Evolutionary conservation across 1,284 basidiomycete species (phyloP).

Genomic region (Papiliotrema nemorosa): DNA sequence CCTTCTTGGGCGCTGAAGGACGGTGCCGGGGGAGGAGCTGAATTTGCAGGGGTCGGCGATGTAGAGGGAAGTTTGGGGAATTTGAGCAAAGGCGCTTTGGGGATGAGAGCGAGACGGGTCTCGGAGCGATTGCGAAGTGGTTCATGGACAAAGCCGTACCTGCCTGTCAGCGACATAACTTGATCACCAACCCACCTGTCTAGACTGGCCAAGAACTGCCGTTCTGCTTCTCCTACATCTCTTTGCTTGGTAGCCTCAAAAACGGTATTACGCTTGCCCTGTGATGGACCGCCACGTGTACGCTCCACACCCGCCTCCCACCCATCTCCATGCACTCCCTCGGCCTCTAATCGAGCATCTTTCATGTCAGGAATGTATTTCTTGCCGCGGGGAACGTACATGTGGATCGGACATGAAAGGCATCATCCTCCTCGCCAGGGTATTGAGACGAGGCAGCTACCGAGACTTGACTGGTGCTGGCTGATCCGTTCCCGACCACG

Average conservation of each 20-base stretch:
- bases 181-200: conserved; percentile 62
- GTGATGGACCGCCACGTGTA: conserved; percentile 70
- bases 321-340: conserved; percentile 85
- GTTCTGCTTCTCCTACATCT: conserved; percentile 54
- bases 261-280: conserved; percentile 50
- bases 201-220: conserved; percentile 64
- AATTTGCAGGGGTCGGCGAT: conserved; percentile 17
- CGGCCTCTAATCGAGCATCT: conserved; percentile 73
- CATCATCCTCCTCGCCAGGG: conserved; percentile 69
- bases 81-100: conserved; percentile 61
- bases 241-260: conserved; percentile 52
- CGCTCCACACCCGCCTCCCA: conserved; percentile 86
- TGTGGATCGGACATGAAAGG: conserved; percentile 79
- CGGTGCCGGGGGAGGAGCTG: conserved; percentile 27
- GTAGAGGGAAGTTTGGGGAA: conserved; percentile 56
- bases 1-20: conserved; percentile 12
- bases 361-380: not conserved
- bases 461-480: conserved; percentile 21
- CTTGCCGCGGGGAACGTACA: conserved; percentile 46
- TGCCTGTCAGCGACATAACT: conserved; percentile 42
- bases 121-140: conserved; percentile 58
- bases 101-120: conserved; percentile 68
- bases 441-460: conserved; percentile 35
- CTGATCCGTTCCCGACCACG: conserved; percentile 5
- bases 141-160: conserved; percentile 79